Percentiles rank a stretch among this genome's conserved stretches.
These are phyloP conservation scores for Candida pseudoviswanathii DNA, from an alignment of 1,139 yeast species.

Conservation along the genomic window DNA sequence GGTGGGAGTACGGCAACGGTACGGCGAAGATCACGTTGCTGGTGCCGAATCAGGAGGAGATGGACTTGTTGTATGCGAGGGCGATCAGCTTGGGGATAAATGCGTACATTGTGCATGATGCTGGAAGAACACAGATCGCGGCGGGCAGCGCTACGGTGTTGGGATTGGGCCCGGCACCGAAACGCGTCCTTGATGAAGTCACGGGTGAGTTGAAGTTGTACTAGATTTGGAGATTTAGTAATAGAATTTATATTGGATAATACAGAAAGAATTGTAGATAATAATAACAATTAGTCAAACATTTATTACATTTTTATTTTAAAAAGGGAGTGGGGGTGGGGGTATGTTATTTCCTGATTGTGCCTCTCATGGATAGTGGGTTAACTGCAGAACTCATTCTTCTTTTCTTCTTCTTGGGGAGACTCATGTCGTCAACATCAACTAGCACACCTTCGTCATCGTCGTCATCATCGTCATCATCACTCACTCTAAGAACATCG, in stretches of 20 bases:
- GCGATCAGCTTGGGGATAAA: slow-evolving; percentile 83
- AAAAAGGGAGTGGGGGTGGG: neutral
- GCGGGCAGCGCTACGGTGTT: slow-evolving; percentile 94
- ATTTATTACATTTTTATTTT: neutral
- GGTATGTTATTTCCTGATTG: slow-evolving; percentile 13
- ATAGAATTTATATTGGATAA: slow-evolving; percentile 1
- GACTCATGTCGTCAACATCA: slow-evolving; percentile 35
- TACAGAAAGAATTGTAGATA: neutral
- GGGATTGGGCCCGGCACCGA: slow-evolving; percentile 98
- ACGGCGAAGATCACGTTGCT: slow-evolving; percentile 96
- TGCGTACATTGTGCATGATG: slow-evolving; percentile 84
- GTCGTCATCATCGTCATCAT: slow-evolving; percentile 39
- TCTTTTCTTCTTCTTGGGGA: slow-evolving; percentile 34
- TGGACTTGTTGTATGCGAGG: slow-evolving; percentile 76
- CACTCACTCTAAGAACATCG: slow-evolving; percentile 39
- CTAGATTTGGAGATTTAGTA: slow-evolving; percentile 26
- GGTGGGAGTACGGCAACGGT: slow-evolving; percentile 80
- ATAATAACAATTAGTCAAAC: neutral
- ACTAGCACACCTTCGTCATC: slow-evolving; percentile 44
- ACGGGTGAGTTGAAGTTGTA: slow-evolving; percentile 80
- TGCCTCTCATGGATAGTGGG: slow-evolving; percentile 33
- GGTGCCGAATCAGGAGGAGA: slow-evolving; percentile 70
- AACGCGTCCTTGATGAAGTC: slow-evolving; percentile 71
- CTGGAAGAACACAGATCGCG: slow-evolving; percentile 95
- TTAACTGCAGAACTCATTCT: slow-evolving; percentile 49